Percentiles rank a stretch among this genome's conserved stretches.
phyloP scores from a whole-genome alignment of 2,329 filamentous ascomycete genomes.

The Alternaria viburni region DNA sequence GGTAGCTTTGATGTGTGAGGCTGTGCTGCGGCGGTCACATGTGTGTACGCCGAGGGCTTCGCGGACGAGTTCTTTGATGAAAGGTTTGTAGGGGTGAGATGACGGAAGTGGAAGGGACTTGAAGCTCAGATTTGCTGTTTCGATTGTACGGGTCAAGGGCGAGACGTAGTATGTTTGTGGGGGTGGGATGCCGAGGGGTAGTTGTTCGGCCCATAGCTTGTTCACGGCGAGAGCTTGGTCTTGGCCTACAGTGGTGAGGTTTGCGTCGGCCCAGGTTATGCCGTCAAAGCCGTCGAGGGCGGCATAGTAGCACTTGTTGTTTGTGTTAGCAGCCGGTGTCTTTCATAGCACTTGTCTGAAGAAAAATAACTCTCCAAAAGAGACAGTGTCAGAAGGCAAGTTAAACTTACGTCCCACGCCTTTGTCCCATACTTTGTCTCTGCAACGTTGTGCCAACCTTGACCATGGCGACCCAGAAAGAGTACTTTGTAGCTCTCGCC shows the following conservation, averaged over 20 bases:
- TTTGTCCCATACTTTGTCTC: conserved; percentile 71
- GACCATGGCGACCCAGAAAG: conserved; percentile 72
- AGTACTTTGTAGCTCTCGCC: conserved; percentile 68
- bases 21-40: conserved; percentile 67
- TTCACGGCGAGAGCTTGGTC: conserved; percentile 65
- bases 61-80: conserved; percentile 69
- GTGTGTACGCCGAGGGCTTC: conserved; percentile 73
- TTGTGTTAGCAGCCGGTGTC: background rate
- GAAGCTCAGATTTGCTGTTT: conserved; percentile 70
- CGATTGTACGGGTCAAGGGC: conserved; percentile 67
- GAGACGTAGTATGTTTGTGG: conserved; percentile 70
- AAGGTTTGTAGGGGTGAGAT: conserved; percentile 59
- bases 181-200: conserved; percentile 61
- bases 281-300: conserved; percentile 68
- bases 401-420: conserved; percentile 67
- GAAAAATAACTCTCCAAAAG: background rate
- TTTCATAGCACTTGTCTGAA: background rate
- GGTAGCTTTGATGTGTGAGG: conserved; percentile 56
- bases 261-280: conserved; percentile 66
- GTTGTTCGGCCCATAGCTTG: conserved; percentile 62
- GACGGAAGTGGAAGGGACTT: conserved; percentile 57
- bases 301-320: conserved; percentile 65
- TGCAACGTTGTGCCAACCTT: conserved; percentile 70
- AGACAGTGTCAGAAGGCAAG: background rate
- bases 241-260: conserved; percentile 65